These are phyloP conservation scores for Sugiyamaella xylanicola DNA, from an alignment of 1,139 yeast genomes.

Conservation along the genomic window DNA sequence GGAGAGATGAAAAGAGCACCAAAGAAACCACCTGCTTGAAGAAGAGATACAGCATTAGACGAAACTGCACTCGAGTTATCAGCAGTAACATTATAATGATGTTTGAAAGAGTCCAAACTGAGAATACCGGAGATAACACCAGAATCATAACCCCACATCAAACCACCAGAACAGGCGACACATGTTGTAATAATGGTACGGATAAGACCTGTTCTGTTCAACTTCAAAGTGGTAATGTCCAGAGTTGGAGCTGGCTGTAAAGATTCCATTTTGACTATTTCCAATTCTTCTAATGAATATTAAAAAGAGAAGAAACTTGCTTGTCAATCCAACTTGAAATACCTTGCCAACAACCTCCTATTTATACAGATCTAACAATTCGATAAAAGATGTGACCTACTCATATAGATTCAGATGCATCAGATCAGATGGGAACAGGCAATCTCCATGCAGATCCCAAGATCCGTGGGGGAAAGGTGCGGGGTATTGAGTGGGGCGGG, in stretches of 20 bases:
- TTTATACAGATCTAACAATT: neutral
- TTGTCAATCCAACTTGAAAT: neutral
- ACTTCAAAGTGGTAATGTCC: conserved; percentile 12
- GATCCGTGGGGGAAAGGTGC: conserved; percentile 10
- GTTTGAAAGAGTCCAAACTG: conserved; percentile 56
- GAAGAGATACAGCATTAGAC: conserved; percentile 93
- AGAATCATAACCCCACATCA: conserved; percentile 45
- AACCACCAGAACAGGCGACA: conserved; percentile 40
- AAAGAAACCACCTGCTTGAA: conserved; percentile 83
- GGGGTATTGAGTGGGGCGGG: conserved; percentile 1
- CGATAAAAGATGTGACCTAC: neutral
- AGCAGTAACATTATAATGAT: conserved; percentile 47
- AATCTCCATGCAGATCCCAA: conserved; percentile 4
- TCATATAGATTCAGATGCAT: neutral
- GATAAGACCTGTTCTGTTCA: conserved; percentile 18
- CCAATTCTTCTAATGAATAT: neutral
- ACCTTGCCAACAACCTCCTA: conserved; percentile 4
- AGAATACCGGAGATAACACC: conserved; percentile 60
- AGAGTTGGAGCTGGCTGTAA: conserved; percentile 5
- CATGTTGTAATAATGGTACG: conserved; percentile 26
- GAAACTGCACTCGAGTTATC: conserved; percentile 45
- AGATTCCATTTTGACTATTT: conserved; percentile 1
- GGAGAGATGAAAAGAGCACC: conserved; percentile 43
- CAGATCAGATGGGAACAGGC: neutral
- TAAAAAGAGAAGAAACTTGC: neutral